Percentiles rank a stretch among this genome's conserved stretches.
Conservation (phyloP, 129 eudicot species). For the Arctium minus region DNA sequence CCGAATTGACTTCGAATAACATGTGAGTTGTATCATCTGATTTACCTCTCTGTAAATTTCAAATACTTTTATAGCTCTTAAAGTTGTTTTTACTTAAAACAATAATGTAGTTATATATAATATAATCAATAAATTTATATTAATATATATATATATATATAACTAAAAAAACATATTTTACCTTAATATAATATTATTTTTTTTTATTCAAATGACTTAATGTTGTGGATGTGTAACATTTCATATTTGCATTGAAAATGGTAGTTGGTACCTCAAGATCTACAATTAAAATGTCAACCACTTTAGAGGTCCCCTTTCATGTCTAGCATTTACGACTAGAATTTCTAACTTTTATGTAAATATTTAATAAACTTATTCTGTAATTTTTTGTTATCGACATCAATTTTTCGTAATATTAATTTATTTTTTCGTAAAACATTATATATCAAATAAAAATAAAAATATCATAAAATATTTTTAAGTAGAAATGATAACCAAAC, state of each 20-base stretch:
- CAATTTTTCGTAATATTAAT: neutral
- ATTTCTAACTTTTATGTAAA: slow-evolving; percentile 10
- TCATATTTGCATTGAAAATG: slow-evolving; percentile 17
- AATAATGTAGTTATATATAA: neutral
- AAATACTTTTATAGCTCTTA: neutral
- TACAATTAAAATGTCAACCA: slow-evolving; percentile 32
- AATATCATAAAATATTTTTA: neutral
- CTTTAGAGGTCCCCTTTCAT: slow-evolving; percentile 10
- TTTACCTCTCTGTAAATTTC: too few relatives aligned
- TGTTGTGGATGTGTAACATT: neutral
- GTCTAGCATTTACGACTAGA: slow-evolving; percentile 17
- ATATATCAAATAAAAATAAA: neutral
- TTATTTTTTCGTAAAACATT: neutral
- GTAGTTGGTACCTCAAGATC: slow-evolving; percentile 26
- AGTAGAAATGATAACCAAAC: neutral
- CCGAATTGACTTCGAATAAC: too few relatives aligned
- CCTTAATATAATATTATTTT: neutral
- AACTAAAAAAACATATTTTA: neutral
- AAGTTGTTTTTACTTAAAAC: too few relatives aligned
- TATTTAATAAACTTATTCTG: neutral
- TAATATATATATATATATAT: neutral
- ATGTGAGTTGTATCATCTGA: too few relatives aligned
- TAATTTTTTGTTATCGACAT: neutral
- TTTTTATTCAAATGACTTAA: neutral
- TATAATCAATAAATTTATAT: neutral